Evolutionary conservation across 371 early-diverging fungal genomes (phyloP).

Genomic region (Rhizopus stolonifer): DNA sequence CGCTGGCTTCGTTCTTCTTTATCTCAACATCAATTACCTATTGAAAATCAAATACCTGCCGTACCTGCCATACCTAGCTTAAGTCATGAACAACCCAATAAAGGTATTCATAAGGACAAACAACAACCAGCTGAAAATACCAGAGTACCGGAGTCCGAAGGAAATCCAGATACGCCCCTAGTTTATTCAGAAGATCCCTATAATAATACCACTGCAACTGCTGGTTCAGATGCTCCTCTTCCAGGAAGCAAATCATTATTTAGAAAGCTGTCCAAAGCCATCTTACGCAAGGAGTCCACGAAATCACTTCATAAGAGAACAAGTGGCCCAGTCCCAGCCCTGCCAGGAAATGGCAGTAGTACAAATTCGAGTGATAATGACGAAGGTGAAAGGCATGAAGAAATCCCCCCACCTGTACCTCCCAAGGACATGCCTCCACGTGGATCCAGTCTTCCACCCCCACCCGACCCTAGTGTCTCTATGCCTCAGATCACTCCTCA

Average conservation of each 20-base stretch:
- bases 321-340: slow-evolving; percentile 10
- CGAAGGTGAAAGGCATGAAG: not conserved
- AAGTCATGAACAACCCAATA: no score
- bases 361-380: slow-evolving; percentile 4
- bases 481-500: slow-evolving; percentile 10
- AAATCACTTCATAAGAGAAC: slow-evolving; percentile 18
- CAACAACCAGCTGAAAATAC: not conserved
- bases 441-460: not conserved
- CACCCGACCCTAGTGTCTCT: slow-evolving; percentile 13
- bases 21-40: slow-evolving; percentile 32
- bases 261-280: slow-evolving; percentile 23
- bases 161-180: slow-evolving; percentile 9
- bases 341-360: slow-evolving; percentile 1
- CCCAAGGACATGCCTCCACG: slow-evolving; percentile 11
- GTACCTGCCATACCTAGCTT: slow-evolving; percentile 3
- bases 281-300: slow-evolving; percentile 21
- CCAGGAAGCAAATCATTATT: slow-evolving; percentile 26
- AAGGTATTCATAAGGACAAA: not conserved
- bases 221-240: slow-evolving; percentile 1
- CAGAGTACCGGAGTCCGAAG: slow-evolving; percentile 4
- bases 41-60: not conserved
- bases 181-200: slow-evolving; percentile 17
- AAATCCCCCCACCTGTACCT: slow-evolving; percentile 23
- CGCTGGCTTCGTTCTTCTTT: slow-evolving; percentile 48
- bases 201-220: not conserved